Base-by-base conservation (phyloP, 140 eudicot species). In the Erigeron philadelphicus region DNA sequence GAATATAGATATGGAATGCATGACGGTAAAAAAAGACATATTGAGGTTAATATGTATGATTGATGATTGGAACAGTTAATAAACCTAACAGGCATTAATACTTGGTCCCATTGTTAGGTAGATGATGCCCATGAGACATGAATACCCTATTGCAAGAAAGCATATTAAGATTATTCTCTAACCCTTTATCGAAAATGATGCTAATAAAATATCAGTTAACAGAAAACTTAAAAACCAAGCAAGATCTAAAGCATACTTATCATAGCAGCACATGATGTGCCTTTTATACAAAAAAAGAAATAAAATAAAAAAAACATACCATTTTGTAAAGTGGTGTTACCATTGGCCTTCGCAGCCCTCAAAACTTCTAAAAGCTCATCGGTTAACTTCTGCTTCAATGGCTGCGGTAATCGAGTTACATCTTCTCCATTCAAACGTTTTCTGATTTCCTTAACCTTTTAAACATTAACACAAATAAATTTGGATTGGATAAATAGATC, bases 311-410 rank as follows among this genome's bases (percentile, higher is more conserved):
- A 8, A 35, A 63, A 82, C 86, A 54, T 61, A 90, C 97, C 97
- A 64, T 70, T 76, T 44, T 83, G 95, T 74, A 57, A 72, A 68
- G 87, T 87, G 9, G 85, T 70, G 85, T 85, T 87, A 58, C 83
- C 83, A 64, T 67, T 63, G 41, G 81, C 82, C 47, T 81, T 73
- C 76, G 81, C 70, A 61, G 71, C 76, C 72, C 83, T 83, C 80
- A 90, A 77, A 63, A 59, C 78, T 60, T 67, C 68, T 48, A 83
- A 59, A 19, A 90, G 83, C 78, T 83, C 97, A 74, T 78, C 77
- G 17, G 72, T 74, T 67, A 90, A 58, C 80, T 76, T 80, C 68
- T 68, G 86, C 52, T 78, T 90, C 78, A 87, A 38, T 3, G 74
- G 73, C 57, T n/a, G 73, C 1, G 95, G 85, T 84, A 90, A 75